Evolutionary conservation across 1,139 yeast species (phyloP), one percentile per base, ranked within the genome.

Genomic region (Hemisphaericaspora xylanilytica): DNA sequence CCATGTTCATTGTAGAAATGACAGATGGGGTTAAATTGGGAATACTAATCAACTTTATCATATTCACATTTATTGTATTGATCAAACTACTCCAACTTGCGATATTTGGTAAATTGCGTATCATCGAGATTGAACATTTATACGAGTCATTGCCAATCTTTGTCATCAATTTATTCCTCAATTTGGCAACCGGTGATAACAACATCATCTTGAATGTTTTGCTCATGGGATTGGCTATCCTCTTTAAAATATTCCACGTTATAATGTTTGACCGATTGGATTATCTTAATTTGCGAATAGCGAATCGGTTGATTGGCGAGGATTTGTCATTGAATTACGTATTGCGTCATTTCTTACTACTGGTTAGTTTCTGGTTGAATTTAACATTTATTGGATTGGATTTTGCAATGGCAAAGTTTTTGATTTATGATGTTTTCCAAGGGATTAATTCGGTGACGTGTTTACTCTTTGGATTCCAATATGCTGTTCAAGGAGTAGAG

Each of bases 81-180:
- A 81, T 78, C 5, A 68, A 70, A 43, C 18, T 65, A 5, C 48
- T 78, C 1, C 81, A 78, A 46, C 41, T 59, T 37, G 4, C 81
- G 1, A 57, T 89, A 34, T 89, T 89, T 65, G 96, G 96, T 1
- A 81, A 80, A 40, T 64, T 92, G 39, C 67, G 96, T 39, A 65
- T 81, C 22, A 70, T 86, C 33, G 98, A 92, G 56, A 63, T 76
- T 35, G 96, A 90, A 50, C 89, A 85, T 54, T 65, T 90, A 16
- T 73, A 82, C 45, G 95, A 87, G 50, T 65, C 79, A 39, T 71
- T 80, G 44, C 85, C 95, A 0, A 61, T 86, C 14, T 65, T 59
- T 36, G 53, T 60, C 11, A 69, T 87, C 34, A 84, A 79, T 50
- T 68, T 85, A 34, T 61, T 87, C 35, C 68, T 87, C 58, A 79